phyloP scores from a whole-genome alignment of 768 basidiomycete species.

The Mycena albidolilacea region DNA sequence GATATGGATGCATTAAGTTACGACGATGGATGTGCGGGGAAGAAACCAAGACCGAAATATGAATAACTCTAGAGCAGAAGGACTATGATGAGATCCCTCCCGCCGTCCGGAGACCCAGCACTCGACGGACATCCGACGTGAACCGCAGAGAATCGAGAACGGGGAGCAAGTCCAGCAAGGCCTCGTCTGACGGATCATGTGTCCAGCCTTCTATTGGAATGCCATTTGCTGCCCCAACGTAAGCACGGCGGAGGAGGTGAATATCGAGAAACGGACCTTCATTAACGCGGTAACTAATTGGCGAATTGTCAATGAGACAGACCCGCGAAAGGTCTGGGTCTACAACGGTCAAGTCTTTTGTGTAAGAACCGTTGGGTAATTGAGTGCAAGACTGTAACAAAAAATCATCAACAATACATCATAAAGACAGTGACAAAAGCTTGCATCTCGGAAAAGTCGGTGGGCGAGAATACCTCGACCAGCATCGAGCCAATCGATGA shows the following conservation, averaged over 20 bases:
- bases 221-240: slow-evolving; percentile 81
- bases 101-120: slow-evolving; percentile 78
- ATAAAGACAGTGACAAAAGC: slow-evolving; percentile 50
- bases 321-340: slow-evolving; percentile 94
- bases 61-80: slow-evolving; percentile 45
- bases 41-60: slow-evolving; percentile 45
- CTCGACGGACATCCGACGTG: slow-evolving; percentile 93
- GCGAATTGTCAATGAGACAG: slow-evolving; percentile 97
- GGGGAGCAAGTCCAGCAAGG: slow-evolving; percentile 94
- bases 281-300: slow-evolving; percentile 91
- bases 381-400: slow-evolving; percentile 87
- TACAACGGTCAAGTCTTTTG: slow-evolving; percentile 91
- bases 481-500: slow-evolving; percentile 99
- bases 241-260: slow-evolving; percentile 20
- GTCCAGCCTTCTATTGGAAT: slow-evolving; percentile 99
- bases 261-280: slow-evolving; percentile 75
- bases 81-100: slow-evolving; percentile 53
- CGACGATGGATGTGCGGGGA: slow-evolving; percentile 39
- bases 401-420: slow-evolving; percentile 20
- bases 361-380: slow-evolving; percentile 93
- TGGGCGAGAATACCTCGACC: slow-evolving; percentile 92
- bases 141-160: slow-evolving; percentile 97
- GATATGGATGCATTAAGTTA: slow-evolving; percentile 51
- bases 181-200: slow-evolving; percentile 96
- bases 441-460: slow-evolving; percentile 92